phyloP scores from a whole-genome alignment of 1,284 basidiomycete species.

The Rhizoctonia solani region DNA sequence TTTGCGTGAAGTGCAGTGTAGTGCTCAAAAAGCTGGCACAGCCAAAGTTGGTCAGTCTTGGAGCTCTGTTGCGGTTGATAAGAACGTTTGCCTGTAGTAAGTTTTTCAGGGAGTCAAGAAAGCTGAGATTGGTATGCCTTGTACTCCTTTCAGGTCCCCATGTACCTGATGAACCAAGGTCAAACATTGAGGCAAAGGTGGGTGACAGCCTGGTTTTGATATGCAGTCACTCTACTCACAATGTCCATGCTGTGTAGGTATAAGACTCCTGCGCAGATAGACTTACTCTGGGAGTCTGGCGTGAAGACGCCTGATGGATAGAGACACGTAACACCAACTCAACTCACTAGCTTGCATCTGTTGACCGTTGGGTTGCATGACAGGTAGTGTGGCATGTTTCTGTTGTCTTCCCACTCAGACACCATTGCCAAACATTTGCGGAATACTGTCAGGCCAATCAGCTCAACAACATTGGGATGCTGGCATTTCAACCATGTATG shows the following conservation, averaged over 20 bases:
- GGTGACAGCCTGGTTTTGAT: too few relatives aligned
- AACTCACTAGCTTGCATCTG: neutral
- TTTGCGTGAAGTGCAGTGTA: neutral
- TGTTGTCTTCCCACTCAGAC: neutral
- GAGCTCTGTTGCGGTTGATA: neutral
- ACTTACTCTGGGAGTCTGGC: neutral
- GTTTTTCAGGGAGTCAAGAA: neutral
- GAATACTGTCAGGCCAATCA: neutral
- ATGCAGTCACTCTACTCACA: too few relatives aligned
- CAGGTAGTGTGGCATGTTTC: neutral
- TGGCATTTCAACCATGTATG: neutral
- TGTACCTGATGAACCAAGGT: neutral
- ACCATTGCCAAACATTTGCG: neutral
- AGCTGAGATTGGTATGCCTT: neutral
- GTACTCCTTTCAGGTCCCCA: constrained; percentile 12
- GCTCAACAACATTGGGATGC: neutral
- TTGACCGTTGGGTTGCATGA: neutral
- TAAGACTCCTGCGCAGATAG: neutral
- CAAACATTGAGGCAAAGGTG: neutral
- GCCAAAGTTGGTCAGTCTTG: constrained; percentile 10
- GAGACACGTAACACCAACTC: neutral
- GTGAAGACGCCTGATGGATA: neutral
- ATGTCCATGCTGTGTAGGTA: too few relatives aligned
- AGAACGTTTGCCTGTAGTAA: constrained; percentile 17
- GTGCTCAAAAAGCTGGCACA: neutral